These are phyloP conservation scores for Paracoccidioides lutzii DNA, from an alignment of 2,329 filamentous ascomycete species.

Conservation along the genomic window DNA sequence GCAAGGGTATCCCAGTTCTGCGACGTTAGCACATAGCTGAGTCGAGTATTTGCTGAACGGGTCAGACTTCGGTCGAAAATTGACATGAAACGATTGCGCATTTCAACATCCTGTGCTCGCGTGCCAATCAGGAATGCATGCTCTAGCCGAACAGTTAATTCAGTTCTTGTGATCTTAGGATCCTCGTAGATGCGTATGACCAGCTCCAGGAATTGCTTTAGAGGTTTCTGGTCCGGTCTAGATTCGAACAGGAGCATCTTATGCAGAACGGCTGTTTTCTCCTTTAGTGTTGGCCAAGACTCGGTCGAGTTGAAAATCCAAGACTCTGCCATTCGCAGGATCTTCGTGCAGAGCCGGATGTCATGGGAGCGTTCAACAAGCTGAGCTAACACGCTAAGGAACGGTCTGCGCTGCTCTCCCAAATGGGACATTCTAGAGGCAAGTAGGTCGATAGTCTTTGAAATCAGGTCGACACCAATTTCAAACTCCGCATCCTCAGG, in stretches of 20 bases:
- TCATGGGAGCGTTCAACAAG: slow-evolving; percentile 91
- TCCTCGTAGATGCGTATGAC: slow-evolving; percentile 98
- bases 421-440: slow-evolving; percentile 85
- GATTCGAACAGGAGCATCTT: slow-evolving; percentile 98
- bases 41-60: slow-evolving; percentile 75
- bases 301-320: slow-evolving; percentile 97
- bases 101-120: slow-evolving; percentile 81
- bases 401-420: slow-evolving; percentile 80
- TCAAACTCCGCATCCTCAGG: slow-evolving; percentile 63
- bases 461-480: slow-evolving; percentile 78
- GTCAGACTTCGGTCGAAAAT: slow-evolving; percentile 94
- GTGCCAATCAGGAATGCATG: slow-evolving; percentile 96
- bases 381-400: slow-evolving; percentile 86
- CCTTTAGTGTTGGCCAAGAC: slow-evolving; percentile 92
- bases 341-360: slow-evolving; percentile 75
- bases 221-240: slow-evolving; percentile 65
- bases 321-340: slow-evolving; percentile 80
- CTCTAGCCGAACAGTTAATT: slow-evolving; percentile 93
- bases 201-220: slow-evolving; percentile 86
- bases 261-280: slow-evolving; percentile 96
- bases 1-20: slow-evolving; percentile 96
- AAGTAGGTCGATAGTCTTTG: slow-evolving; percentile 89
- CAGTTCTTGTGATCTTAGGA: slow-evolving; percentile 84
- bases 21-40: slow-evolving; percentile 76
- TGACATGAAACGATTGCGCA: slow-evolving; percentile 91